Percentiles rank a stretch among this genome's conserved stretches.
phyloP scores from a whole-genome alignment of 352 stramenopile species.

The Aphanomyces stellatus region DNA sequence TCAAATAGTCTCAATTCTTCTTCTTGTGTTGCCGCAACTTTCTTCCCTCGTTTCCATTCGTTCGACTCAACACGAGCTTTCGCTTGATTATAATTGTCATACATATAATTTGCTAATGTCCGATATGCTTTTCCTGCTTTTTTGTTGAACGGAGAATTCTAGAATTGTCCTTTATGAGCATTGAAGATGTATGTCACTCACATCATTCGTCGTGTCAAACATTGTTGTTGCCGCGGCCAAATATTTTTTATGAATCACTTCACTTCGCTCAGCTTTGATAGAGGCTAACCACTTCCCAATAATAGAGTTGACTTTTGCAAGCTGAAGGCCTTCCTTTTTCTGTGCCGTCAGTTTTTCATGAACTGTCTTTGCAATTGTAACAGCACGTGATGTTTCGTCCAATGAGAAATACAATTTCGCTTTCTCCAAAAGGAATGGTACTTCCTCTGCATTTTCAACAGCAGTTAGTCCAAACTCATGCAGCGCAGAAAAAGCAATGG shows the following conservation, averaged over 20 bases:
- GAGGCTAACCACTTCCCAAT: constrained; percentile 91
- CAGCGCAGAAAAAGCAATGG: constrained; percentile 57
- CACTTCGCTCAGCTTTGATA: constrained; percentile 86
- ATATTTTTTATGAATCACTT: constrained; percentile 89
- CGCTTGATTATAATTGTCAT: constrained; percentile 88
- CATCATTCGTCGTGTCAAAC: constrained; percentile 34
- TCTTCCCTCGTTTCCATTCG: constrained; percentile 84
- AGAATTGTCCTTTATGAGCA: constrained; percentile 24
- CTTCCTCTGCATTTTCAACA: constrained; percentile 33
- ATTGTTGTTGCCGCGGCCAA: constrained; percentile 76
- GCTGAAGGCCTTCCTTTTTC: constrained; percentile 29
- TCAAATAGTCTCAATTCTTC: constrained; percentile 53
- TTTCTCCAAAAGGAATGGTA: constrained; percentile 66
- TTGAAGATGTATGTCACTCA: constrained; percentile 24
- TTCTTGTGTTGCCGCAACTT: constrained; percentile 56
- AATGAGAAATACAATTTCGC: constrained; percentile 75
- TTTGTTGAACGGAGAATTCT: constrained; percentile 28
- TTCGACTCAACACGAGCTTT: constrained; percentile 70
- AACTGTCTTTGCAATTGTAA: constrained; percentile 46
- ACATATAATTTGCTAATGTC: constrained; percentile 84
- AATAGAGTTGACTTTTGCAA: constrained; percentile 52
- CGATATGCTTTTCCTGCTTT: constrained; percentile 72
- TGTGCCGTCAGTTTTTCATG: constrained; percentile 13
- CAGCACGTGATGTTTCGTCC: constrained; percentile 55
- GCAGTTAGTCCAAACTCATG: constrained; percentile 33